Evolutionary conservation across 2,329 filamentous ascomycete species (phyloP).

Genomic region (Curvularia verruculosa): DNA sequence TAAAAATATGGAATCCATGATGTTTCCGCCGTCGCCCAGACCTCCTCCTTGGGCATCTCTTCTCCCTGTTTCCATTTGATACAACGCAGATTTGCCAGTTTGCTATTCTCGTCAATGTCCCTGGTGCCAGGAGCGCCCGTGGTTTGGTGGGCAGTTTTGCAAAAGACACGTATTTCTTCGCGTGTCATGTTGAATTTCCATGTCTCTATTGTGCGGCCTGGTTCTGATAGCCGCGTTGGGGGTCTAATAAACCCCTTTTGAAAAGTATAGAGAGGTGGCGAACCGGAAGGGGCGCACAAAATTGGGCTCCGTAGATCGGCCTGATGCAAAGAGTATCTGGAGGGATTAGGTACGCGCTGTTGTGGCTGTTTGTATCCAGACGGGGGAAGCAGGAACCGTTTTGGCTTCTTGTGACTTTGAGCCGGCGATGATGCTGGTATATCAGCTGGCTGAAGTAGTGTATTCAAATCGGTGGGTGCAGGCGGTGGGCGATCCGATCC

Average conservation of each 20-base stretch:
- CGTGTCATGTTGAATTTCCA: slow-evolving; percentile 57
- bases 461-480: background rate
- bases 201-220: slow-evolving; percentile 49
- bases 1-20: slow-evolving; percentile 73
- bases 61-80: slow-evolving; percentile 52
- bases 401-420: background rate
- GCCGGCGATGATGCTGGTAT: background rate
- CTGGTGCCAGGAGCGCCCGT: slow-evolving; percentile 39
- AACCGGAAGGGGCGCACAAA: slow-evolving; percentile 40
- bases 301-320: slow-evolving; percentile 62
- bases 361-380: slow-evolving; percentile 41
- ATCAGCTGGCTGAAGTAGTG: background rate
- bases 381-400: slow-evolving; percentile 45
- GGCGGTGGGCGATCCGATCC: slow-evolving; percentile 2
- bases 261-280: slow-evolving; percentile 60
- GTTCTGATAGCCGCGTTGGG: slow-evolving; percentile 51
- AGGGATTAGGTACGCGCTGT: slow-evolving; percentile 54
- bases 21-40: slow-evolving; percentile 70
- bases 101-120: slow-evolving; percentile 58
- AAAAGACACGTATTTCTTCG: slow-evolving; percentile 47
- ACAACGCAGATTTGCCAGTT: slow-evolving; percentile 73
- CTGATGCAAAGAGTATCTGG: slow-evolving; percentile 62
- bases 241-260: slow-evolving; percentile 58
- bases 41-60: slow-evolving; percentile 48
- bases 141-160: slow-evolving; percentile 35